Evolutionary conservation across 176 grass and related monocot genomes (phyloP).

Genomic region (Raddia distichophylla): DNA sequence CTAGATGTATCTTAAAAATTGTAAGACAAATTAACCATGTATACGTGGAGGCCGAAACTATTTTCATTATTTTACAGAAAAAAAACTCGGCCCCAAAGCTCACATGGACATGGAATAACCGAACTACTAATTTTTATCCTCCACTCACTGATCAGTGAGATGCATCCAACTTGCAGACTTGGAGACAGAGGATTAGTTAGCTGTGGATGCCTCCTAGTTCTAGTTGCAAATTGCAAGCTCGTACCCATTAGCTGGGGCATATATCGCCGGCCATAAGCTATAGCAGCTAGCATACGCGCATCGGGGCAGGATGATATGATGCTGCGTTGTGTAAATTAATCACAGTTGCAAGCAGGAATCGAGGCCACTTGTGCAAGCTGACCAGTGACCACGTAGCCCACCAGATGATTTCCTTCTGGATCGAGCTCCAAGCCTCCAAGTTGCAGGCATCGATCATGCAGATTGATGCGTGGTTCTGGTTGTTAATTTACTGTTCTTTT

Average conservation of each 20-base stretch:
- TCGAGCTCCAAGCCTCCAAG: neutral
- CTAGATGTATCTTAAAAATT: too few species aligned
- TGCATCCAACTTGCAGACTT: neutral
- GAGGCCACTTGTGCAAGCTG: neutral
- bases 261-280: neutral
- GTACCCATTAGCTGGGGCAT: slow-evolving; percentile 7
- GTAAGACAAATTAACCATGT: too few species aligned
- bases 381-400: neutral
- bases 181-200: neutral
- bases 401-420: neutral
- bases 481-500: too few species aligned
- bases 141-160: neutral
- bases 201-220: neutral
- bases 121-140: neutral
- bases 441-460: neutral
- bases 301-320: neutral
- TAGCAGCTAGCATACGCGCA: neutral
- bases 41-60: too few species aligned
- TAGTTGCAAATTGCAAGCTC: too few species aligned
- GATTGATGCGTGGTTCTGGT: too few species aligned
- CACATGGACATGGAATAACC: neutral
- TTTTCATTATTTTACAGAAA: too few species aligned
- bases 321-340: neutral
- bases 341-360: neutral
- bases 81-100: neutral